Evolutionary conservation across 1,284 basidiomycete genomes (phyloP), one percentile per base, ranked within the genome.

Genomic region (Papiliotrema flavescens): DNA sequence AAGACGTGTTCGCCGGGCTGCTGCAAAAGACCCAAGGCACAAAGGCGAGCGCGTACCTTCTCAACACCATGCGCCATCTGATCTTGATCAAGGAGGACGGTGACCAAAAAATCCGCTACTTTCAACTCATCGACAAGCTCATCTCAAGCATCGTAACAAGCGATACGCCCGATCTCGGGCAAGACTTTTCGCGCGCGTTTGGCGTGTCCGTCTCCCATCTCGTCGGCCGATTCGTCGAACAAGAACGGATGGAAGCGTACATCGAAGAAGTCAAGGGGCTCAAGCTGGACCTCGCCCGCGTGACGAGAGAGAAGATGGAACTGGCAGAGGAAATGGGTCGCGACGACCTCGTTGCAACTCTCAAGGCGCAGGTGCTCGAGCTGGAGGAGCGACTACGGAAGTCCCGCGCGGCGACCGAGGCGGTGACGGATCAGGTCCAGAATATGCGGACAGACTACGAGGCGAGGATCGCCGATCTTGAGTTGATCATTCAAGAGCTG

Each of bases 131-230:
- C 65, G 92, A 98, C 72, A 87, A 89, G n/a, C 80, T 98, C 47
- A 84, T 98, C 46, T 87, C 90, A 34, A 89, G 94, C 64, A 85
- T 98, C 44, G 93, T 98, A 23, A 84, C 97, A 78, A 92, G 96
- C 75, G 77, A 79, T 49, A 90, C 92, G 75, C 82, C 92, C 48
- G 79, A 80, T 35, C 74, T 80, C 40, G 78, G 80, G 48, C 84
- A 83, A 28, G 89, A 90, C 34, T 89, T 92, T 26, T 89, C 91
- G 56, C 83, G 86, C 47, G 84, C 93, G 20, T 82, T 97, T 60
- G 94, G 93, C 0, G 85, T 89, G 55, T 93, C 90, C 1, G 92
- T 98, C 20, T 86, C 91, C 62, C 84, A 88, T 47, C 84, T 98
- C 56, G 87, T 97, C 47, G 85, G 89, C 5, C 88, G 89, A 67